Base-by-base conservation (phyloP, 2,329 filamentous ascomycete genomes). In the Blumeria graminis region DNA sequence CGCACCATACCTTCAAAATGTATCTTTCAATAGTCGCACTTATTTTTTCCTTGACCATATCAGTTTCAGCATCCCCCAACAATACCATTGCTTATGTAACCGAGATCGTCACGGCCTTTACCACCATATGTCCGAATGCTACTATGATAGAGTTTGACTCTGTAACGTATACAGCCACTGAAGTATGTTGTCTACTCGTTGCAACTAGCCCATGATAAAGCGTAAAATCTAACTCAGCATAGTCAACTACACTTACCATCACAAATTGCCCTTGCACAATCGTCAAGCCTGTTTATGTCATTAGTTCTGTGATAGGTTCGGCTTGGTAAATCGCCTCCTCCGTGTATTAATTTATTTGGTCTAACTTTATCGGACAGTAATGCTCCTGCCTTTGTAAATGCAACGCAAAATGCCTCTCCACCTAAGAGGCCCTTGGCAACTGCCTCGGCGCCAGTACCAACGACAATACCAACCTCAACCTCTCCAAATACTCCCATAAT, bases 121-220 rank as follows among this genome's bases (percentile, higher is more conserved):
- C 72, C 60, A 65, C 73, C 58, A 74, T 70, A 69, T 78, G 76
- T 72, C 73, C 76, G 7, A 65, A 63, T 58, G 64, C 75, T 50
- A 77, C 76, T 57, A 66, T 67, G 54, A 62, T 77, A 59, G 69
- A 70, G 53, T 68, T 71, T 65, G 69, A 69, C 59, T 66, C 66
- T 58, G 62, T 70, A 57, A 76, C 74, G 62, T 74, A 74, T 68
- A 73, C 70, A 59, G 71, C 76, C 60, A 72, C 71, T 60, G 68
- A 68, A 62, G 72, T 75, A 68, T 62, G 68, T 39, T 22, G 28
- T 32, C 18, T 16, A 11, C 7, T 6, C 16, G 13, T n/a, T 16
- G 8, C n/a, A 36, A 6, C 22, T 8, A 28, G n/a, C 35, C 35
- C 14, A 55, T 32, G 11, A 46, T 34, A 50, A 22, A 28, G 9